Percentiles rank a stretch among this genome's conserved stretches.
Evolutionary conservation across 805 yeast species (phyloP).

Genomic region (Saturnispora halmiae): DNA sequence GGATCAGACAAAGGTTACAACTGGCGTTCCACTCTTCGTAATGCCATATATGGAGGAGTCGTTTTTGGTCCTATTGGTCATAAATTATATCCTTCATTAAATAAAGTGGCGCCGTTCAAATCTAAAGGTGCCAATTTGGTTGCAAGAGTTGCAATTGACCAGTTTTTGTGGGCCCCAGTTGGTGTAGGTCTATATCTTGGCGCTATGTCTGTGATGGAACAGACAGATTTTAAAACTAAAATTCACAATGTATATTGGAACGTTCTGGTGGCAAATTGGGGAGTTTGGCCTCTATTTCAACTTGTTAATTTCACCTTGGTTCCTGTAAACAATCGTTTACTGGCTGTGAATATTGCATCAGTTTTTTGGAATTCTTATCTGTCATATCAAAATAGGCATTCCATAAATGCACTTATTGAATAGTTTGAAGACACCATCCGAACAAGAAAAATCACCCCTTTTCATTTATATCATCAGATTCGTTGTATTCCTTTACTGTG

Average conservation of each 20-base stretch:
- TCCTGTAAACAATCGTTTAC: slow-evolving; percentile 61
- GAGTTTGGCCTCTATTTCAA: slow-evolving; percentile 88
- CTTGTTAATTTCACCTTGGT: slow-evolving; percentile 63
- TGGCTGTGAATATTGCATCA: slow-evolving; percentile 61
- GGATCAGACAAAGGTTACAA: neutral
- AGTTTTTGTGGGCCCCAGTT: slow-evolving; percentile 66
- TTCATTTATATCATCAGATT: too few species aligned
- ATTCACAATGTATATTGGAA: slow-evolving; percentile 48
- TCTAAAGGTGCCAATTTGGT: slow-evolving; percentile 8
- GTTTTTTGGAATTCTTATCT: slow-evolving; percentile 80
- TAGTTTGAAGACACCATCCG: too few species aligned
- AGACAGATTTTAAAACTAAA: slow-evolving; percentile 34
- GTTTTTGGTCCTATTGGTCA: slow-evolving; percentile 9
- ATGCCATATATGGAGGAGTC: slow-evolving; percentile 1
- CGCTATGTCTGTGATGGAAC: slow-evolving; percentile 60
- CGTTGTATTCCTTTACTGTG: too few species aligned
- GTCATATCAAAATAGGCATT: slow-evolving; percentile 42
- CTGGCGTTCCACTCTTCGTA: slow-evolving; percentile 3
- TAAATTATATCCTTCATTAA: slow-evolving; percentile 1
- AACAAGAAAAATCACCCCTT: too few species aligned
- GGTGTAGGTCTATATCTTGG: slow-evolving; percentile 65
- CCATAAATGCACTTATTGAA: neutral
- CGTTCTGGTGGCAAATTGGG: slow-evolving; percentile 69
- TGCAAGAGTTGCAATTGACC: slow-evolving; percentile 59
- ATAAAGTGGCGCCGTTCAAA: slow-evolving; percentile 5